Evolutionary conservation across 2,329 filamentous ascomycete genomes (phyloP).

Genomic region (Huntiella omanensis): DNA sequence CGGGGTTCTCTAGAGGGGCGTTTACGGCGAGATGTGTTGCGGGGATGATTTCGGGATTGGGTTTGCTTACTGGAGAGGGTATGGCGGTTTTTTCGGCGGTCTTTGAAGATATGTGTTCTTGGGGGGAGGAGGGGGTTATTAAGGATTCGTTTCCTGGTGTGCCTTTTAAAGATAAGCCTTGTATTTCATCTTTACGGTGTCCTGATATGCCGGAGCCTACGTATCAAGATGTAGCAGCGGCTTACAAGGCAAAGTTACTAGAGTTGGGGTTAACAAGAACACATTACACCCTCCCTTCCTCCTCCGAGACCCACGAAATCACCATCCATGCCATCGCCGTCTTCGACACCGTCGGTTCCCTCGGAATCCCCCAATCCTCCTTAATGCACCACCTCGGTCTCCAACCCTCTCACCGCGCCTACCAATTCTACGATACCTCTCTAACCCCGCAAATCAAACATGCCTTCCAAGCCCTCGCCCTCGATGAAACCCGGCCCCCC

Average conservation of each 20-base stretch:
- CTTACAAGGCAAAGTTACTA: slow-evolving; percentile 26
- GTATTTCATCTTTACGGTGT: slow-evolving; percentile 12
- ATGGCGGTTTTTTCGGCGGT: slow-evolving; percentile 35
- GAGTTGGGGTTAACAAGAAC: slow-evolving; percentile 25
- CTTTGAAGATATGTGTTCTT: slow-evolving; percentile 37
- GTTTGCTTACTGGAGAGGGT: slow-evolving; percentile 32
- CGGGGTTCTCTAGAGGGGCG: slow-evolving; percentile 39
- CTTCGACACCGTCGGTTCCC: slow-evolving; percentile 26
- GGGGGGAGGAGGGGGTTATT: slow-evolving; percentile 25
- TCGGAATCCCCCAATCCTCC: slow-evolving; percentile 25
- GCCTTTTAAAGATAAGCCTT: slow-evolving; percentile 30
- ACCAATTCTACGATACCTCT: slow-evolving; percentile 33
- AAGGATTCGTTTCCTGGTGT: slow-evolving; percentile 27
- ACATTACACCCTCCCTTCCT: neutral
- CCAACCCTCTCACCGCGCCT: slow-evolving; percentile 25
- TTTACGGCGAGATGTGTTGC: slow-evolving; percentile 39
- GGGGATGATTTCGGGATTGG: slow-evolving; percentile 31
- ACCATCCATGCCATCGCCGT: slow-evolving; percentile 25
- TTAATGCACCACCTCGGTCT: slow-evolving; percentile 30
- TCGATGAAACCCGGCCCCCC: slow-evolving; percentile 35
- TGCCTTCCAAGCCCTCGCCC: slow-evolving; percentile 39
- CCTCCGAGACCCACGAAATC: slow-evolving; percentile 2
- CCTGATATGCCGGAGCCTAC: slow-evolving; percentile 16
- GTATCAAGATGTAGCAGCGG: slow-evolving; percentile 17
- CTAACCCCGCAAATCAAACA: slow-evolving; percentile 34